These are phyloP conservation scores for Lactarius quietus DNA, from an alignment of 768 basidiomycete species.

Conservation along the genomic window DNA sequence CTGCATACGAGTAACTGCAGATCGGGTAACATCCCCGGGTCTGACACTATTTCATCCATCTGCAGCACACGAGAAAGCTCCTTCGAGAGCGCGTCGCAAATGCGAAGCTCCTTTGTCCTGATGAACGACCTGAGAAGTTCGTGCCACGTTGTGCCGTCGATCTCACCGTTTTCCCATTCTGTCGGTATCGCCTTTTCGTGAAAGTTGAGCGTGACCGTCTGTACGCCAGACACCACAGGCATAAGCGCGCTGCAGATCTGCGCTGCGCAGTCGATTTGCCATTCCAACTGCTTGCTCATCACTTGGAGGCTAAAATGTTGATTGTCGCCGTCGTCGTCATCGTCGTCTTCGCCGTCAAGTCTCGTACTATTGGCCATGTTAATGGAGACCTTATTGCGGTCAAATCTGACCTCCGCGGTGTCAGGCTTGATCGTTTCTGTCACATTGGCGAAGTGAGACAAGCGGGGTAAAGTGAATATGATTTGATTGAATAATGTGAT, in stretches of 20 bases:
- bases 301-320: not conserved
- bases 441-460: not conserved
- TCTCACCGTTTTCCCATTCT: not conserved
- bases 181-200: not conserved
- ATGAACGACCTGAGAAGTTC: not conserved
- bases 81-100: not conserved
- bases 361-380: not conserved
- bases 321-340: not conserved
- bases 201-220: not conserved
- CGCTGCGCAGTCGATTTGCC: not conserved
- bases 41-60: not conserved
- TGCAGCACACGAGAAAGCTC: not conserved
- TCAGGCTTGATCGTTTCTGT: not conserved
- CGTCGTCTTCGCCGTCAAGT: too few relatives aligned
- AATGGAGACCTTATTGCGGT: not conserved
- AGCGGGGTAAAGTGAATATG: not conserved
- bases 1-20: not conserved
- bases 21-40: not conserved
- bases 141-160: not conserved
- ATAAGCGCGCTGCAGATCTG: not conserved
- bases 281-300: not conserved
- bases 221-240: not conserved
- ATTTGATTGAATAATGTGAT: not conserved
- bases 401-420: not conserved
- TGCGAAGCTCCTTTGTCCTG: not conserved